Evolutionary conservation across 257 asterid genomes (phyloP), one percentile per base, ranked within the genome.

Genomic region (Sherardia arvensis): DNA sequence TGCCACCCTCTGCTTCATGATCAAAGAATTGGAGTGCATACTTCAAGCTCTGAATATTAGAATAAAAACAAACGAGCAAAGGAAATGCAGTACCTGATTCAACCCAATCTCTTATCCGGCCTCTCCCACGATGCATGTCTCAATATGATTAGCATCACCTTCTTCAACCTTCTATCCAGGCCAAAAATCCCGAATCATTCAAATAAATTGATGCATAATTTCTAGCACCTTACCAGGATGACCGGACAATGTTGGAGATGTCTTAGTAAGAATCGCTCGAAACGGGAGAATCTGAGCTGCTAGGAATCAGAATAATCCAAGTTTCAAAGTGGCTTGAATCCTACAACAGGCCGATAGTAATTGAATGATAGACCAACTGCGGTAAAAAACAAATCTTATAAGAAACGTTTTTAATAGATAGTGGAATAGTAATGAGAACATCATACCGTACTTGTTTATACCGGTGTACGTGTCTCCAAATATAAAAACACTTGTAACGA

Each of bases 21-120:
- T 91, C 85, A 59, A 91, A 91, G 78, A 83, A 88, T 73, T 86
- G 98, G 36, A 84, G 85, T 59, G 84, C 66, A 69, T 84, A 88
- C 29, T 77, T 21, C 61, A 66, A 25, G 4, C 48, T 32, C 5
- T n/a, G 63, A 53, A 26, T 38, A 14, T 4, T n/a, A 40, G 25
- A 43, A 15, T 36, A 15, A 62, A 38, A 25, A 38, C 17, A 11
- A 10, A 4, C n/a, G 40, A 7, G 17, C 47, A 9, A 43, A 58
- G 14, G 17, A 9, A 15, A 34, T 22, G 27, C 28, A 56, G 49
- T 67, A 90, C 95, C 94, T 77, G 94, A 17, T 87, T 95, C 80
- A 90, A 77, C 40, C 95, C 94, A 40, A 90, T 87, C 74, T 90
- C 97, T 82, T 90, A 95, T 32, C 83, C 84, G 21, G 97, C 95